phyloP scores from a whole-genome alignment of 139 green algal genomes.

The Coccomyxa sp. region DNA sequence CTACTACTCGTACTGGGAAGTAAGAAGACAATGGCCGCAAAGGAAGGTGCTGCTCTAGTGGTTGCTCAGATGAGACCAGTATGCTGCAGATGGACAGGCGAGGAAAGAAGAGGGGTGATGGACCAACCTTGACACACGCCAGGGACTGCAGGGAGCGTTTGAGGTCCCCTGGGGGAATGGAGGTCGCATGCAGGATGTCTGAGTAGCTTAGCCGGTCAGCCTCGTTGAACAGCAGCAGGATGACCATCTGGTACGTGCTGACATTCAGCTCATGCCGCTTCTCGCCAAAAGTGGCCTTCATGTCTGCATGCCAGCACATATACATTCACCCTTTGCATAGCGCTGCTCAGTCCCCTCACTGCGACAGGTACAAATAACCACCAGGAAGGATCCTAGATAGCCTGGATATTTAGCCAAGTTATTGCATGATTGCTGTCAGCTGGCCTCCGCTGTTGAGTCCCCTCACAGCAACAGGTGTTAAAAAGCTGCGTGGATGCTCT shows the following conservation, averaged over 20 bases:
- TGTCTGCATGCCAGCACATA: slow-evolving; percentile 47
- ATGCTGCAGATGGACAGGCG: neutral
- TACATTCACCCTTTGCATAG: too few species aligned
- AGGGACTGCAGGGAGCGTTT: slow-evolving; percentile 87
- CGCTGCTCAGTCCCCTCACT: too few species aligned
- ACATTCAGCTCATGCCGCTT: slow-evolving; percentile 87
- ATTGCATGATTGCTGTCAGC: too few species aligned
- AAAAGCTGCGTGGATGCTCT: too few species aligned
- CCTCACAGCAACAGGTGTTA: too few species aligned
- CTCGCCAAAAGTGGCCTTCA: slow-evolving; percentile 67
- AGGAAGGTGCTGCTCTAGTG: neutral
- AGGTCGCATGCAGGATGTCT: slow-evolving; percentile 72
- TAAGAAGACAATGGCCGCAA: too few species aligned
- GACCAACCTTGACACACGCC: slow-evolving; percentile 75
- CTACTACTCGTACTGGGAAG: too few species aligned
- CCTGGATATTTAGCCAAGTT: too few species aligned
- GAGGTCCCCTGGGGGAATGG: slow-evolving; percentile 70
- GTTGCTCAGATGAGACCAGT: neutral
- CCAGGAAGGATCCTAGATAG: too few species aligned
- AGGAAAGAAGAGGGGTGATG: neutral
- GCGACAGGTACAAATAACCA: too few species aligned
- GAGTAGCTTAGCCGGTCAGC: slow-evolving; percentile 50
- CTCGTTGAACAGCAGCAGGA: slow-evolving; percentile 97
- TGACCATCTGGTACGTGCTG: slow-evolving; percentile 86
- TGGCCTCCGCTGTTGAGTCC: too few species aligned